phyloP scores from a whole-genome alignment of 2,329 filamentous ascomycete genomes.

The Cladosporium austrohemisphaericum region DNA sequence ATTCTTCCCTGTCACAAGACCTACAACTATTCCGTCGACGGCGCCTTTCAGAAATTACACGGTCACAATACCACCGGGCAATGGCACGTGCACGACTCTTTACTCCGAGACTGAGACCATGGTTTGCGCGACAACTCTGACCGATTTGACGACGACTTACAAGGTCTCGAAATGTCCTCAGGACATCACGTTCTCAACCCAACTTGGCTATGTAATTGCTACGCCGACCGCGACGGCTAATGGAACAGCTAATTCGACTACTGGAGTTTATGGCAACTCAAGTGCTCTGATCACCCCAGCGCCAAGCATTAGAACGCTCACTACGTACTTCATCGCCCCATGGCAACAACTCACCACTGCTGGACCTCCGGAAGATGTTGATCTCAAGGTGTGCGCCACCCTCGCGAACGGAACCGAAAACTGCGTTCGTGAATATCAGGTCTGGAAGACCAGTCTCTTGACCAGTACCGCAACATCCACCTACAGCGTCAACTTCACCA shows the following conservation, averaged over 20 bases:
- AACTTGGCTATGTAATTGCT: constrained; percentile 41
- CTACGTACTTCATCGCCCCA: constrained; percentile 44
- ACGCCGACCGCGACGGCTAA: constrained; percentile 33
- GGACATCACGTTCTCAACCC: constrained; percentile 45
- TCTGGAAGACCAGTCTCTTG: constrained; percentile 40
- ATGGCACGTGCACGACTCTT: constrained; percentile 38
- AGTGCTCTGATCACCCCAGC: constrained; percentile 35
- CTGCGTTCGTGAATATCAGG: constrained; percentile 41
- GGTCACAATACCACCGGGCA: constrained; percentile 30
- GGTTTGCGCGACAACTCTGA: constrained; percentile 44
- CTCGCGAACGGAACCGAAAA: constrained; percentile 35
- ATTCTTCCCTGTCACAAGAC: constrained; percentile 31
- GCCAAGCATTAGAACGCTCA: constrained; percentile 37
- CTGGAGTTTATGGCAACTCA: constrained; percentile 14
- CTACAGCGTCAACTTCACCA: constrained; percentile 37
- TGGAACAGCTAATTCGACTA: constrained; percentile 17
- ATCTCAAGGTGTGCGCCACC: constrained; percentile 40
- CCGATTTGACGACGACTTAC: constrained; percentile 38
- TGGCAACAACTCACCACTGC: constrained; percentile 43
- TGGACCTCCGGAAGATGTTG: constrained; percentile 37
- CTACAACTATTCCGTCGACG: constrained; percentile 29
- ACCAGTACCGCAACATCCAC: constrained; percentile 37
- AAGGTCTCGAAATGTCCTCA: constrained; percentile 42
- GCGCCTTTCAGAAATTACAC: constrained; percentile 39
- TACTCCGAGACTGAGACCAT: constrained; percentile 40